Conservation (phyloP, 2,329 filamentous ascomycete species). For the Elsinoe necatrix region DNA sequence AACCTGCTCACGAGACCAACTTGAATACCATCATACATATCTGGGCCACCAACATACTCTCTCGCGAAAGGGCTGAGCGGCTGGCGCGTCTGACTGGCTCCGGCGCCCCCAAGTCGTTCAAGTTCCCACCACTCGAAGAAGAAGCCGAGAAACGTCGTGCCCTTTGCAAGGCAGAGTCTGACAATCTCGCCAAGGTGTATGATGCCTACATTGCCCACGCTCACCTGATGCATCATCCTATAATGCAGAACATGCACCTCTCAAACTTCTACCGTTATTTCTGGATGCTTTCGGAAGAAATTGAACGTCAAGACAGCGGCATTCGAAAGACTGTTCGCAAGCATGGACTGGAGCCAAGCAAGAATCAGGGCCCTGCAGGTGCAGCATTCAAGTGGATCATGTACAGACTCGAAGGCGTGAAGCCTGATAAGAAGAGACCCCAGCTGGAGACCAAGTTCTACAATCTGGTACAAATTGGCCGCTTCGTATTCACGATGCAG, state of each 20-base stretch:
- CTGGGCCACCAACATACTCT: slow-evolving; percentile 1
- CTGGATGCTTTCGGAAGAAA: slow-evolving; percentile 11
- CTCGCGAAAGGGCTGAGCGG: background rate
- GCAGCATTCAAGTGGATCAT: slow-evolving; percentile 9
- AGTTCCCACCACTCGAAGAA: slow-evolving; percentile 1
- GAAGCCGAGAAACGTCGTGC: slow-evolving; percentile 7
- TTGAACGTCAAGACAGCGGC: slow-evolving; percentile 1
- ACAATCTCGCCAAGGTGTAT: slow-evolving; percentile 10
- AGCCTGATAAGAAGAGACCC: background rate
- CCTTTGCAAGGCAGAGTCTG: slow-evolving; percentile 1
- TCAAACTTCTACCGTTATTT: slow-evolving; percentile 12
- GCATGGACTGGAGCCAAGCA: background rate
- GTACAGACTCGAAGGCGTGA: background rate
- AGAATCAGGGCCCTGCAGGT: slow-evolving; percentile 7
- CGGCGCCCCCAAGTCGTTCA: slow-evolving; percentile 5
- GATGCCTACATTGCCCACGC: background rate
- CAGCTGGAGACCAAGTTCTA: slow-evolving; percentile 1
- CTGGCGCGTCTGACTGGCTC: background rate
- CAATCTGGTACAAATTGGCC: slow-evolving; percentile 3
- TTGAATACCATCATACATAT: slow-evolving; percentile 4
- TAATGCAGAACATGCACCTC: slow-evolving; percentile 9
- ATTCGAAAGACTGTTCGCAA: background rate
- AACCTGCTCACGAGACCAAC: slow-evolving; percentile 8
- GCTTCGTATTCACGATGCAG: slow-evolving; percentile 2
- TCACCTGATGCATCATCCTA: slow-evolving; percentile 8